Evolutionary conservation across 305 asterid species (phyloP).

Genomic region (Fraxinus platypoda): DNA sequence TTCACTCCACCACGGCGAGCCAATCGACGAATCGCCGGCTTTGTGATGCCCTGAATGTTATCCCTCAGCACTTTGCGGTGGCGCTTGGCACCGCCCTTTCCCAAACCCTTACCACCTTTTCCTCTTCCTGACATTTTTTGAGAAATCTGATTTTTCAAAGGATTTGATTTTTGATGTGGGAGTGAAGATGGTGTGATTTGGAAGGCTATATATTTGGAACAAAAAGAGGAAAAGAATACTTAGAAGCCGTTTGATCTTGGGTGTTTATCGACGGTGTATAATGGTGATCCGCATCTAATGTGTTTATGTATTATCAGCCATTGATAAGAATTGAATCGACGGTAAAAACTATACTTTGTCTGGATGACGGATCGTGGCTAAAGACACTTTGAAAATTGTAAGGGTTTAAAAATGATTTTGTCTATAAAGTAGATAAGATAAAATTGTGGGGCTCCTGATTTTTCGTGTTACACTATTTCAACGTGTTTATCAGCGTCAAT

Average conservation of each 20-base stretch:
- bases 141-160: background rate
- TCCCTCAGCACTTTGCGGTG: conserved; percentile 42
- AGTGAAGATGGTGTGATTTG: background rate
- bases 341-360: background rate
- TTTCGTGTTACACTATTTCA: too few species aligned
- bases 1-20: conserved; percentile 43
- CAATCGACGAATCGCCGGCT: conserved; percentile 40
- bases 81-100: conserved; percentile 46
- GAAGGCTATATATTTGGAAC: conserved; percentile 12
- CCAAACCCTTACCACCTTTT: conserved; percentile 40
- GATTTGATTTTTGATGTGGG: background rate
- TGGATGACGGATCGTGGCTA: background rate
- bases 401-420: too few species aligned
- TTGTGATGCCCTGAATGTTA: conserved; percentile 41
- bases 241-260: conserved; percentile 17
- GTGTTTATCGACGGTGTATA: conserved; percentile 16
- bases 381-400: too few species aligned
- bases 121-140: conserved; percentile 38
- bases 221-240: background rate
- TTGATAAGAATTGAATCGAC: conserved; percentile 2
- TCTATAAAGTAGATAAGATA: too few species aligned
- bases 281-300: conserved; percentile 11
- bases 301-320: background rate
- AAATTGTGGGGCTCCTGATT: too few species aligned
- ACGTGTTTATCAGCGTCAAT: too few species aligned